Base-by-base conservation (phyloP, 345 rosid species). In the Diplotaxis tenuifolia region DNA sequence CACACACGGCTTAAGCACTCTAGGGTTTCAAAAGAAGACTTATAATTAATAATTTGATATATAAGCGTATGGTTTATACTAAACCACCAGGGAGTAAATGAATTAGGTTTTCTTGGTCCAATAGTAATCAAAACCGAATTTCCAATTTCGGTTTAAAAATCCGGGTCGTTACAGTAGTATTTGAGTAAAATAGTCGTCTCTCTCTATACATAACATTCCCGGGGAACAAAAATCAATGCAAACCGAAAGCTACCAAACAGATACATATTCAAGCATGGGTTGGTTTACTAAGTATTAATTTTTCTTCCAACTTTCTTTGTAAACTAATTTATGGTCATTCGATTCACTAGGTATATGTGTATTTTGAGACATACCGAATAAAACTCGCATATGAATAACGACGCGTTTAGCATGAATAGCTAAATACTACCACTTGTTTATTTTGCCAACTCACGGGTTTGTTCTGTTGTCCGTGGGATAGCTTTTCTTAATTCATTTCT, bases 371-470 rank as follows among this genome's bases (percentile, higher is more conserved):
- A 55, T 55, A 55, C 9, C 11, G 61, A 18, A 12, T 23, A 28
- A 9, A 36, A 15, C 14, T 28, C 61, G 7, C 38, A 58, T 28
- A 28, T 58, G 38, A n/a, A 59, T 29, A 58, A 22, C n/a, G 14
- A 59, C 32, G 25, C n/a, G 7, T 58, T 29, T 31, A 29, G 32
- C 29, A 70, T 29, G 59, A 45, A 27, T 45, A 70, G 19, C 28
- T 40, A 57, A 25, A 25, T n/a, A n/a, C n/a, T 38, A 73, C 55
- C 62, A 12, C 54, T 73, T 73, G 32, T n/a, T 40, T 20, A 7
- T 67, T 71, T 50, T 57, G 60, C 72, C 72, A 73, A 73, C 66
- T 73, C 77, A 73, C 72, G 72, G 77, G 61, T 45, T 66, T 74
- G 72, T 66, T 57, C 15, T 66, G 60, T 29, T 57, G 60, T 74